Base-by-base conservation (phyloP, 345 rosid species). In the Eucalyptus regnans region DNA sequence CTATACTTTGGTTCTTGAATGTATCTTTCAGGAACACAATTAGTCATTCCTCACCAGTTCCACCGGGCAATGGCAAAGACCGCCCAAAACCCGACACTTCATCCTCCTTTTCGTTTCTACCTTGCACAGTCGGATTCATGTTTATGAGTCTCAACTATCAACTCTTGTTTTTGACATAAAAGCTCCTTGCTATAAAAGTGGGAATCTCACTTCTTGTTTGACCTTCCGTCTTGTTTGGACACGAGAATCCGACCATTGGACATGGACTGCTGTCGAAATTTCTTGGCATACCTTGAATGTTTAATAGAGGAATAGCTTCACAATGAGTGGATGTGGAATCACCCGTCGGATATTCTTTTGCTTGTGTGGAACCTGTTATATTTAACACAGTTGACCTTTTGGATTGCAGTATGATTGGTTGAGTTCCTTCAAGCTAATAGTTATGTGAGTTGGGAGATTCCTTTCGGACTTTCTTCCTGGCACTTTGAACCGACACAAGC, bases 11-110 rank as follows among this genome's bases (percentile, higher is more conserved):
- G 49, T 86, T 87, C 90, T 68, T 85, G 88, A 54, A 88, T 50
- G 86, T 90, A 90, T 86, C 87, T 86, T 44, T 90, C 86, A 79
- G 91, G 91, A 85, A 87, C 88, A 46, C 14, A n/a, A 50, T 25
- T 27, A 50, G 27, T 90, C 89, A 37, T 88, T 90, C 16, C 88
- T 87, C 87, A 86, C 90, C 16, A 88, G 83, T 79, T 91, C 91
- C 79, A 33, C 90, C 44, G 1, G 88, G 91, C 14, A 83, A 88
- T 15, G 87, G 88, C 68, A 91, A 90, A 58, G 91, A 88, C 52
- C 64, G 25, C 44, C 91, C 90, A 50, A 79, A 90, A 56, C 88
- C 90, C 60, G 60, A 46, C 37, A 46, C 79, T 87, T 56, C 87
- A 49, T 87, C 66, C 87, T 85, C 88, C 86, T 91, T 27, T 51